Evolutionary conservation across 768 basidiomycete genomes (phyloP).

Genomic region (Termitomyces bulborhizus): DNA sequence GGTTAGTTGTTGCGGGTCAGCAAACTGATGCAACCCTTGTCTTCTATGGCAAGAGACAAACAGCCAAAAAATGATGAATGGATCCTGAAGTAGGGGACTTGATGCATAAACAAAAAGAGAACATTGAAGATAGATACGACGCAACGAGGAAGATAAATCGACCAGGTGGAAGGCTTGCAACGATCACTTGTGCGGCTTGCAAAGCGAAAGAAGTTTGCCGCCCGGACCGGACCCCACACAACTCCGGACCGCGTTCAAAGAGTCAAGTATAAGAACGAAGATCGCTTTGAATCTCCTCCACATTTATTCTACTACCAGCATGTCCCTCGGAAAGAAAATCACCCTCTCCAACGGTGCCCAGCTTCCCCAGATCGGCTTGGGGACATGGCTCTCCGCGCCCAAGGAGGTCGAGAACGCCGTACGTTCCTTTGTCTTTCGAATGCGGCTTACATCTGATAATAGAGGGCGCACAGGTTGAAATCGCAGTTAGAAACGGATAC

Average conservation of each 20-base stretch:
- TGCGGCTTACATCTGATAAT: conserved; percentile 1
- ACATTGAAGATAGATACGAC: no score
- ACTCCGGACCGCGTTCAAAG: conserved; percentile 9
- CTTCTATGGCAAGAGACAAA: no score
- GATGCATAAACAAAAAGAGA: no score
- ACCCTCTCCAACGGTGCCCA: conserved; percentile 38
- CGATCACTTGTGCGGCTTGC: no score
- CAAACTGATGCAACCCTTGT: no score
- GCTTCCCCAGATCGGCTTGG: conserved; percentile 76
- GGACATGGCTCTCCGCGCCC: conserved; percentile 75
- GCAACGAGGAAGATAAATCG: no score
- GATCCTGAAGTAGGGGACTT: no score
- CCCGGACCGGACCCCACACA: conserved; percentile 9
- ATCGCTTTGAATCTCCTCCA: background rate
- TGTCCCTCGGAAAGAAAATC: conserved; percentile 26
- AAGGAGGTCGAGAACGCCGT: conserved; percentile 74
- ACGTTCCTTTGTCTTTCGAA: conserved; percentile 12
- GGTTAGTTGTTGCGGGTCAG: no score
- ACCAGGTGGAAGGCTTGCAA: no score
- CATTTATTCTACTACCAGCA: conserved; percentile 2
- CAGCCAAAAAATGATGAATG: no score
- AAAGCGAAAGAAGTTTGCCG: no score
- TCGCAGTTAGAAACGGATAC: conserved; percentile 71
- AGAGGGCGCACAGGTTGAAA: conserved; percentile 48
- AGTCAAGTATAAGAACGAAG: background rate